Evolutionary conservation across 2,329 filamentous ascomycete genomes (phyloP), one percentile per base, ranked within the genome.

Genomic region (Fusarium miscanthi): DNA sequence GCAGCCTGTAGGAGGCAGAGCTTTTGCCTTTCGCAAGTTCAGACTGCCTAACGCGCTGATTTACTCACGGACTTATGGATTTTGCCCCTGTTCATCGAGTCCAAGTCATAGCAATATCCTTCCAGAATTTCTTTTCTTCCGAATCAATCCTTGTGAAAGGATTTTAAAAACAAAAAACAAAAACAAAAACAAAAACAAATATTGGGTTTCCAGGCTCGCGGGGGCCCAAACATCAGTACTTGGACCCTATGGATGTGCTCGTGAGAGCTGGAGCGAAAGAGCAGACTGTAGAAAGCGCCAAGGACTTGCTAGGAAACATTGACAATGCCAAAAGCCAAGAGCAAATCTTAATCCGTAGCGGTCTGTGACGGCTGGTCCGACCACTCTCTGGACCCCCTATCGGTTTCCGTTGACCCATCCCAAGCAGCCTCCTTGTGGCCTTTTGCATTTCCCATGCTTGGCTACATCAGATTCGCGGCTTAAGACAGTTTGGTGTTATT

Each of bases 381-480:
- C 66, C 68, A 54, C 54, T 38, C 45, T 51, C 62, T 52, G 49
- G 53, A 46, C 59, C 68, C 64, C 66, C 63, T 60, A 58, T 74
- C 49, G 23, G 51, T 52, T 52, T 51, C 46, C 27, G 33, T 54
- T 63, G 54, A 43, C 57, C 56, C 56, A 56, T 60, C 46, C 54
- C 33, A 65, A 52, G 60, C 53, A 45, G 43, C 31, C 62, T 59
- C 59, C 63, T 59, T 57, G 66, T 74, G 69, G 66, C 46, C 75
- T 74, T 77, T 71, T 61, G 66, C 62, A 59, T 75, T 77, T 77
- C 72, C 75, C 70, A 77, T 76, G 63, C 71, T 57, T 53, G 63
- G 64, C 62, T 51, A 56, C 41, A 77, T 76, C 74, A 68, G 63
- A 62, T 72, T 76, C 57, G 51, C 63, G 67, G 76, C 71, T 68